phyloP scores from a whole-genome alignment of 352 stramenopile species.

The Globisporangium emineosum region DNA sequence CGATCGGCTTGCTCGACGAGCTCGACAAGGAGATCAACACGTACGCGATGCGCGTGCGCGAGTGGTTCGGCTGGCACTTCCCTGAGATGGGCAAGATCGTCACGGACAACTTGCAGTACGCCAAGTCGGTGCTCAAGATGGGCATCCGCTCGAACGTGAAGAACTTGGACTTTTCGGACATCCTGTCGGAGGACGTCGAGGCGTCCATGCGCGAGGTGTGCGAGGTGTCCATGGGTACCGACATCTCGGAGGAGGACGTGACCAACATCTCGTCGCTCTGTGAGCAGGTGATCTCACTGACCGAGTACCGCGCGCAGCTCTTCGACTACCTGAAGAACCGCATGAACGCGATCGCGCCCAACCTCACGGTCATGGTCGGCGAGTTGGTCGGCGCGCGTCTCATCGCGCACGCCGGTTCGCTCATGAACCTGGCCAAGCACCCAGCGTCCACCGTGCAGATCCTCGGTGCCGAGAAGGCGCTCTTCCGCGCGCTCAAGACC shows the following conservation, averaged over 20 bases:
- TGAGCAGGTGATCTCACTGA: constrained; percentile 89
- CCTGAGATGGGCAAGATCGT: constrained; percentile 98
- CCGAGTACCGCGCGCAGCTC: constrained; percentile 94
- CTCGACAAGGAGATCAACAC: constrained; percentile 99
- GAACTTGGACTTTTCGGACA: constrained; percentile 91
- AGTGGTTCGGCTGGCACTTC: constrained; percentile 99
- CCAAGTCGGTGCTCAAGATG: constrained; percentile 96
- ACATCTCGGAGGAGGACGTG: constrained; percentile 99
- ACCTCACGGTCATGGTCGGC: constrained; percentile 99
- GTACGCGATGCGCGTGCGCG: constrained; percentile 99
- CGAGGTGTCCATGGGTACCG: constrained; percentile 99
- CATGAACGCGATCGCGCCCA: constrained; percentile 99
- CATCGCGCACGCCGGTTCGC: constrained; percentile 98
- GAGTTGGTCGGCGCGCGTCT: constrained; percentile 98
- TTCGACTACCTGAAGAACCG: constrained; percentile 99
- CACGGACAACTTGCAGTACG: constrained; percentile 98
- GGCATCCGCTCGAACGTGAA: constrained; percentile 92
- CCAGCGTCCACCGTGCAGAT: constrained; percentile 99
- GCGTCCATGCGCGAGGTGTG: constrained; percentile 96
- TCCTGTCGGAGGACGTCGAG: constrained; percentile 90
- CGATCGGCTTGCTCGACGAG: constrained; percentile 99
- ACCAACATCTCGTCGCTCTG: constrained; percentile 95
- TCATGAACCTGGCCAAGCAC: constrained; percentile 99
- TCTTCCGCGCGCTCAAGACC: constrained; percentile 99
- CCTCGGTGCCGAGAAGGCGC: constrained; percentile 99